Evolutionary conservation across 2,329 filamentous ascomycete genomes (phyloP), one percentile per base, ranked within the genome.

Genomic region (Aspergillus hortae): DNA sequence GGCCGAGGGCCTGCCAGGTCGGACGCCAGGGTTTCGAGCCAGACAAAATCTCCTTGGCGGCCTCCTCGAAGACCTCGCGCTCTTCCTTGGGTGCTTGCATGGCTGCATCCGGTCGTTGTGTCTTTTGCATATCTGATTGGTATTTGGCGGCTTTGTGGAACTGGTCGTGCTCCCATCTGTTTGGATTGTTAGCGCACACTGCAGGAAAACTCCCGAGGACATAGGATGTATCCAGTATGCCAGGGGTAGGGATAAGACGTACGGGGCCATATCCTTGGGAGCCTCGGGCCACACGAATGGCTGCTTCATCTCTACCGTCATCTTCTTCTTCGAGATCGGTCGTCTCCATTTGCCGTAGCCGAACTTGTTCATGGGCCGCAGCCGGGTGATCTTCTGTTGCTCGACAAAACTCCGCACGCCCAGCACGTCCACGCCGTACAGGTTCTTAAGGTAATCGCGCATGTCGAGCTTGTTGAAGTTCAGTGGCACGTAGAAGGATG

Each of bases 391-490:
- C 44, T 81, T 82, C 68, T 84, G 80, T 73, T 87, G 83, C 63
- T 89, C 85, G 66, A 97, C 83, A 67, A 84, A 92, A 48, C 89
- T 91, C 56, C 92, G 88, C 56, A 97, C 85, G 59, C 79, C 79
- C 48, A 83, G 76, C 49, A 87, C 83, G 58, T 86, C 81, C 56
- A 97, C 86, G 55, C 82, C 80, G 79, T 99, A 99, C 41, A 83
- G 82, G 71, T 95, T 86, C 77, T 84, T 89, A 56, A 99, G 86
- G 77, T 97, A 99, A 77, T 96, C 92, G 72, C 91, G 89, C 40
- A 99, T 77, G 71, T 99, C 94, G 73, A 97, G 87, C 77, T 99
- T 99, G 80, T 90, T 95, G 80, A 96, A 91, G 63, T 83, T 85
- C 62, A 97, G 81, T 10, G 94, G 94, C 30, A 96, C 92, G 65